These are phyloP conservation scores for Coccomyxa subellipsoidea DNA, from an alignment of 163 green algal genomes.

Conservation along the genomic window DNA sequence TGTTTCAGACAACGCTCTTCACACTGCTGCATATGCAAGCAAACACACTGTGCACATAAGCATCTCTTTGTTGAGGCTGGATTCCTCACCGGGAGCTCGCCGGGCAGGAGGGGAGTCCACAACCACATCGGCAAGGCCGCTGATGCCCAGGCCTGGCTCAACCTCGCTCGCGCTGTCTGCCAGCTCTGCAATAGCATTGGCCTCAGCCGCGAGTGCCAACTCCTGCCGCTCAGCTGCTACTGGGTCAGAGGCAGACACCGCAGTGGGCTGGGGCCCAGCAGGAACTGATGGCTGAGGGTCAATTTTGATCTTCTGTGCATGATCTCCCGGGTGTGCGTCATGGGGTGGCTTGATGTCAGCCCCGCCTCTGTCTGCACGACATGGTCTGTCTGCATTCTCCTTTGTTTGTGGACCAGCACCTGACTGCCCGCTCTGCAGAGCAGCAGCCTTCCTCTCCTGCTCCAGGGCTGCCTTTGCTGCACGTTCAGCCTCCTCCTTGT, in stretches of 20 bases:
- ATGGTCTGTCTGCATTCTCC: neutral
- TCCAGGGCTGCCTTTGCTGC: neutral
- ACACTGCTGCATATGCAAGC: neutral
- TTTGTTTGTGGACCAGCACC: neutral
- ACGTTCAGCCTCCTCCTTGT: neutral
- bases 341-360: neutral
- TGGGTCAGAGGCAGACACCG: neutral
- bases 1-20: no score
- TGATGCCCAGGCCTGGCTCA: neutral
- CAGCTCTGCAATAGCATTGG: neutral
- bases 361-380: neutral
- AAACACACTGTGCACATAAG: neutral
- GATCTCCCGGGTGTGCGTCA: neutral
- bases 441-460: neutral
- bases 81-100: neutral
- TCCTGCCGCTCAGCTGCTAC: neutral
- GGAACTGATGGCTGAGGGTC: neutral
- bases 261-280: neutral
- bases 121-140: neutral
- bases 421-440: neutral
- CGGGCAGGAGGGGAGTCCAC: neutral
- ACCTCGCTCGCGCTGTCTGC: neutral
- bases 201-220: neutral
- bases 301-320: neutral
- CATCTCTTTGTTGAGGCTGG: neutral